phyloP scores from a whole-genome alignment of 805 yeast species.

The Hanseniaspora pseudoguilliermondii region DNA sequence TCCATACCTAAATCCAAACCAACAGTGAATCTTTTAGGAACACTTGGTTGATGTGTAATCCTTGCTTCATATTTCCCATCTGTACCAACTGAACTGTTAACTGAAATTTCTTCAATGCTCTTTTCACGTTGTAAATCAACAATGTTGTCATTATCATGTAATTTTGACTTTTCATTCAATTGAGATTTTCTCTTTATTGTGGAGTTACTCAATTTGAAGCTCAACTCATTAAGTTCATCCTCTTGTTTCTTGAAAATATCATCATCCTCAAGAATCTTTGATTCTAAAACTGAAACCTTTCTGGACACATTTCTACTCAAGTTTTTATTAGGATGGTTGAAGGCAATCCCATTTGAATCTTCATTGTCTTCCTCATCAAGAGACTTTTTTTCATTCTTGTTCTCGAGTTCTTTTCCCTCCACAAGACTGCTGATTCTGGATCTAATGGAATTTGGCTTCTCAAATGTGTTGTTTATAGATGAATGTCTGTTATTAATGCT shows the following conservation, averaged over 20 bases:
- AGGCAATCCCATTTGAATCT: neutral
- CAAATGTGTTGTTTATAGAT: neutral
- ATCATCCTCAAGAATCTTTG: constrained; percentile 11
- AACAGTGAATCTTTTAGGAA: constrained; percentile 6
- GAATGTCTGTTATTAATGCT: neutral
- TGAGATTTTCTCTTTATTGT: neutral
- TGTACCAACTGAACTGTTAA: constrained; percentile 1
- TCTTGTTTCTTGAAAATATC: constrained; percentile 9
- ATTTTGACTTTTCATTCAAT: neutral
- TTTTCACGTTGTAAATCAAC: neutral
- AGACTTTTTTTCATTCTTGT: neutral
- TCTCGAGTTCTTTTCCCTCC: neutral
- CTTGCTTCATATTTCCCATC: neutral
- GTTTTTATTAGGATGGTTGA: neutral
- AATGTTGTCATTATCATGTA: neutral
- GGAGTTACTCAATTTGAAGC: neutral
- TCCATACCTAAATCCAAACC: constrained; percentile 3
- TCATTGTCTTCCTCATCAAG: neutral
- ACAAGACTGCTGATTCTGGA: neutral
- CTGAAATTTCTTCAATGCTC: neutral
- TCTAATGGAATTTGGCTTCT: neutral
- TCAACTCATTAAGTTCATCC: constrained; percentile 2
- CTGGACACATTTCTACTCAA: neutral
- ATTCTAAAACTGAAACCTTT: neutral
- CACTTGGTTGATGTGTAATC: neutral